Conservation (phyloP, 805 yeast genomes). For the Kodamaea lidongshanica region DNA sequence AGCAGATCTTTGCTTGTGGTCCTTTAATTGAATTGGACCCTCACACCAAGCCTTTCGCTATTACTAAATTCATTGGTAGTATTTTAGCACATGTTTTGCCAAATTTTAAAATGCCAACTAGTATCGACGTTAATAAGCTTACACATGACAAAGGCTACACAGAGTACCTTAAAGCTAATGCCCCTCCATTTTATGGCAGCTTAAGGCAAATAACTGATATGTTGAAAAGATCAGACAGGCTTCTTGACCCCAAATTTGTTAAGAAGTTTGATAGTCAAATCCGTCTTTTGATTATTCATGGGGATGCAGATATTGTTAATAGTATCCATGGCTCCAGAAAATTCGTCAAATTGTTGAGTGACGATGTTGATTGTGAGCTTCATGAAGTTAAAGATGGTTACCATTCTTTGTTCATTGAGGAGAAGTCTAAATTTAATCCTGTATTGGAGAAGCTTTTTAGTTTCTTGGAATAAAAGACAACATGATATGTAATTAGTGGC, state of each 20-base stretch:
- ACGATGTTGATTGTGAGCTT: conserved; percentile 25
- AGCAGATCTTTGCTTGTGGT: conserved; percentile 46
- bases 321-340: conserved; percentile 41
- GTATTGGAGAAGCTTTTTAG: conserved; percentile 32
- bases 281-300: conserved; percentile 56
- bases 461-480: conserved; percentile 22
- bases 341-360: conserved; percentile 32
- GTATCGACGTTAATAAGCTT: conserved; percentile 47
- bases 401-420: conserved; percentile 45
- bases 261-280: conserved; percentile 31
- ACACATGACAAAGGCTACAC: conserved; percentile 45
- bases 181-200: conserved; percentile 39
- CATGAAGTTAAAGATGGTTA: conserved; percentile 25
- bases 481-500: too few species aligned
- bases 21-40: conserved; percentile 60
- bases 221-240: conserved; percentile 52
- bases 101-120: conserved; percentile 47
- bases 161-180: conserved; percentile 36
- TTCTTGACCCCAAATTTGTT: conserved; percentile 35
- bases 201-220: conserved; percentile 61
- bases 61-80: conserved; percentile 39
- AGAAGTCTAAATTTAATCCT: conserved; percentile 31
- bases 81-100: conserved; percentile 38
- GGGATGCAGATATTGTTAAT: conserved; percentile 58
- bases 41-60: conserved; percentile 47